Evolutionary conservation across 768 basidiomycete genomes (phyloP).

Genomic region (Leucosporidium yakuticum): DNA sequence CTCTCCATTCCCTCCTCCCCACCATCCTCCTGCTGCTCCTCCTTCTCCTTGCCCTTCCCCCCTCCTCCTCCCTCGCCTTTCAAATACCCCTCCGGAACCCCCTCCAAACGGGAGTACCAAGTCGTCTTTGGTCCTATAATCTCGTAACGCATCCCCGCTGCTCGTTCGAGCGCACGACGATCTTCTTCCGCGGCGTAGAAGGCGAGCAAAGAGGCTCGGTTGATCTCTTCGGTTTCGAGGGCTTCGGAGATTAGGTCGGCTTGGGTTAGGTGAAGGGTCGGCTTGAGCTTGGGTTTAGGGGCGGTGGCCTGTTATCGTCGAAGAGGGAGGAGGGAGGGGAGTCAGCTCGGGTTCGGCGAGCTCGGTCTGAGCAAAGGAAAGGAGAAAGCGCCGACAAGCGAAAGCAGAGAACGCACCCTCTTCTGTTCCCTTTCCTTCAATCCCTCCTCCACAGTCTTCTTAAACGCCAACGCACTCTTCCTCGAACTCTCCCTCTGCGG

Average conservation of each 20-base stretch:
- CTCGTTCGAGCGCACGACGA: constrained; percentile 54
- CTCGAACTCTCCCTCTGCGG: constrained; percentile 18
- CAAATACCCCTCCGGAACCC: constrained; percentile 12
- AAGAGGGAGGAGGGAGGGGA: constrained; percentile 27
- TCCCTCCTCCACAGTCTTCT: constrained; percentile 44
- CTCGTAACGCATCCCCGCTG: constrained; percentile 59
- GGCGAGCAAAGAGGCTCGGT: constrained; percentile 67
- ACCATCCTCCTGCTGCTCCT: constrained; percentile 8
- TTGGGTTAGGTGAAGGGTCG: constrained; percentile 51
- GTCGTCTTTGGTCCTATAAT: constrained; percentile 53
- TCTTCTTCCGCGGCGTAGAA: constrained; percentile 77
- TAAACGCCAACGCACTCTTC: constrained; percentile 21
- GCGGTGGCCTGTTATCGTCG: background rate
- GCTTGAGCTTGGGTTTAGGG: constrained; percentile 18
- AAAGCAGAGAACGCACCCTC: constrained; percentile 21
- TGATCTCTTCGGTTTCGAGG: constrained; percentile 79
- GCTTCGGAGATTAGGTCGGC: constrained; percentile 77
- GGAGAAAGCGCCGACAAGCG: no score
- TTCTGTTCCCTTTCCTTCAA: constrained; percentile 15
- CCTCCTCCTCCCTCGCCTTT: constrained; percentile 13
- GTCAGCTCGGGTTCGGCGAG: background rate
- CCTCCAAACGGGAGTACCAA: constrained; percentile 22
- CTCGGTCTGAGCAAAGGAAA: no score
- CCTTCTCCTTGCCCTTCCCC: constrained; percentile 18
- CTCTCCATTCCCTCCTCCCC: constrained; percentile 13